Evolutionary conservation across 75 land plant species (phyloP).

Genomic region (Isoetes taiwanensis): DNA sequence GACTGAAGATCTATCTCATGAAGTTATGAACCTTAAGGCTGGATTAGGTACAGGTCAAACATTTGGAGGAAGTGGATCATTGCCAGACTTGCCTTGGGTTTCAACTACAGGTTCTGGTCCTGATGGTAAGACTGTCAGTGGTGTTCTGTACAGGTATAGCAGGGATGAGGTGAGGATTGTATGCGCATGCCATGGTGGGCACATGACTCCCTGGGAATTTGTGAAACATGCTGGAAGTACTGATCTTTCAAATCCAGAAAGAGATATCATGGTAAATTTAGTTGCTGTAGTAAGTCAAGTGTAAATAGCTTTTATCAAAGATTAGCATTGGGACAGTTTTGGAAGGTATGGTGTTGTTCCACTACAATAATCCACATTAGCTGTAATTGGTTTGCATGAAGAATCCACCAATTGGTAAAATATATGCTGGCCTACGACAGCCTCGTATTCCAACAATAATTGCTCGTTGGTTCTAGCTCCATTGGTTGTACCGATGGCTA

Average conservation of each 20-base stretch:
- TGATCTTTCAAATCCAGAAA: conserved; percentile 33
- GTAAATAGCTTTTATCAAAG: no score
- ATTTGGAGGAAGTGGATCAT: conserved; percentile 80
- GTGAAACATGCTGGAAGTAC: conserved; percentile 58
- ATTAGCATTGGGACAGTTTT: no score
- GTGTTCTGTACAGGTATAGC: conserved; percentile 62
- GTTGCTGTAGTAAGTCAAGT: conserved; percentile 34
- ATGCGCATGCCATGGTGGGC: conserved; percentile 96
- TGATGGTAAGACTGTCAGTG: conserved; percentile 66
- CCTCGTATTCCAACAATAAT: no score
- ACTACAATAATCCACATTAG: no score
- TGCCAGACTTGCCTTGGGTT: conserved; percentile 91
- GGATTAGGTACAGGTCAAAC: conserved; percentile 56
- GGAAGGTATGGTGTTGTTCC: no score
- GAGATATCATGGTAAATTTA: conserved; percentile 24
- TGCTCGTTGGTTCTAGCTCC: no score
- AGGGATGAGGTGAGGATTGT: conserved; percentile 62
- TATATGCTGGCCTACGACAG: no score
- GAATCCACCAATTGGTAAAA: no score
- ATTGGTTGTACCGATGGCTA: no score
- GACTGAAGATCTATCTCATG: conserved; percentile 25
- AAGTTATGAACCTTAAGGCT: conserved; percentile 40
- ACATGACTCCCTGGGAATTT: conserved; percentile 83
- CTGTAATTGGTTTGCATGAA: no score
- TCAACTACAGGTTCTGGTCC: conserved; percentile 74